Conservation (phyloP, 495 filamentous ascomycete genomes). For the Hyaloscypha finlandica region DNA sequence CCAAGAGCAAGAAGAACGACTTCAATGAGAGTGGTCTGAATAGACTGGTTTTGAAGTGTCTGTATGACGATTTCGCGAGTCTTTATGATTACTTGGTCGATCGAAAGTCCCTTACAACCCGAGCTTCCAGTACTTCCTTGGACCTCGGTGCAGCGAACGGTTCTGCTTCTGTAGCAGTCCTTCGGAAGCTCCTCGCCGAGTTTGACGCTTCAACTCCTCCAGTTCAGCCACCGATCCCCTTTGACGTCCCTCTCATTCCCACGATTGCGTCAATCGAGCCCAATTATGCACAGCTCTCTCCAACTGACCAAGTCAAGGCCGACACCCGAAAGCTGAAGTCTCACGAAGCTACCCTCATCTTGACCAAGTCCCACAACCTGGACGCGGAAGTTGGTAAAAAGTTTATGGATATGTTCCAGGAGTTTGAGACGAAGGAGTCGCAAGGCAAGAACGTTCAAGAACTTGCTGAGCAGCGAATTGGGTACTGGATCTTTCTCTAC, state of each 20-base stretch:
- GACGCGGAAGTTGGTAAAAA: constrained; percentile 60
- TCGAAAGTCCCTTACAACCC: constrained; percentile 60
- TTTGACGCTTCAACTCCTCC: constrained; percentile 87
- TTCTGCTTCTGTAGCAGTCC: constrained; percentile 46
- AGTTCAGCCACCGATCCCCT: constrained; percentile 88
- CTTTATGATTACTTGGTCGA: constrained; percentile 91
- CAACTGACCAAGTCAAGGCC: constrained; percentile 69
- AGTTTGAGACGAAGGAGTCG: constrained; percentile 77
- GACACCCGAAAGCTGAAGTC: constrained; percentile 67
- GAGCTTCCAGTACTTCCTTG: constrained; percentile 44
- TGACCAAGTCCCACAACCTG: constrained; percentile 75
- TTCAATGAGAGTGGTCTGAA: constrained; percentile 87
- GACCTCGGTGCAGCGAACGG: constrained; percentile 44
- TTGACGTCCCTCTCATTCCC: constrained; percentile 81
- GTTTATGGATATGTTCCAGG: constrained; percentile 79
- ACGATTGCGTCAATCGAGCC: constrained; percentile 61
- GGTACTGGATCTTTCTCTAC: constrained; percentile 95
- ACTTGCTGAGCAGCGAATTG: constrained; percentile 73
- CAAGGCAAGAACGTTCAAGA: constrained; percentile 72
- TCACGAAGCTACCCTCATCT: constrained; percentile 71
- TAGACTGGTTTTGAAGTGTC: constrained; percentile 72
- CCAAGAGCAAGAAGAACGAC: constrained; percentile 85
- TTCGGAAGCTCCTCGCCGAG: constrained; percentile 78
- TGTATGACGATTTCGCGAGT: constrained; percentile 84
- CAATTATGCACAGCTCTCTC: constrained; percentile 59